Percentiles rank a stretch among this genome's conserved stretches.
These are phyloP conservation scores for Litsea cubeba DNA, from an alignment of 164 flowering plant species.

Conservation along the genomic window DNA sequence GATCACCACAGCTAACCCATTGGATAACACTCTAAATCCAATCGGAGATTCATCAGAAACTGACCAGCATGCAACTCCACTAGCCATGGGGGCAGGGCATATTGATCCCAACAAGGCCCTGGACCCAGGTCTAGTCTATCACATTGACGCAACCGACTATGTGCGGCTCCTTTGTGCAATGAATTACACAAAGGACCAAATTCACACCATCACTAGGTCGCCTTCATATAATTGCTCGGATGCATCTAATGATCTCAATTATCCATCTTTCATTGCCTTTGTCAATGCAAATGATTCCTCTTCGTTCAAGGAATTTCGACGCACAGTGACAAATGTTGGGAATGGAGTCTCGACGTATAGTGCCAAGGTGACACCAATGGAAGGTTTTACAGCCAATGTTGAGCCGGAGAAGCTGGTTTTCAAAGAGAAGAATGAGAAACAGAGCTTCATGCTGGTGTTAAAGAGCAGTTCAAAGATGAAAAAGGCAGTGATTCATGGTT, in stretches of 20 bases:
- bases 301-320: conserved; percentile 27
- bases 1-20: conserved; percentile 47
- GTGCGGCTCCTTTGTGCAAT: conserved; percentile 47
- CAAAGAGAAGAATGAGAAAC: conserved; percentile 39
- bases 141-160: conserved; percentile 34
- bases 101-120: conserved; percentile 59
- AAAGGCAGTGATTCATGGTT: conserved; percentile 32
- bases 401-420: conserved; percentile 42
- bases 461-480: conserved; percentile 26
- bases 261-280: conserved; percentile 62
- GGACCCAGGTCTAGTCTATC: conserved; percentile 64
- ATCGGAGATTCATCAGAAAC: conserved; percentile 31
- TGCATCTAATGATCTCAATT: conserved; percentile 50
- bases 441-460: conserved; percentile 31
- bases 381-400: conserved; percentile 42
- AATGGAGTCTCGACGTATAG: conserved; percentile 31
- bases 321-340: conserved; percentile 64
- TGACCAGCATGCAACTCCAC: conserved; percentile 34
- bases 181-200: conserved; percentile 42
- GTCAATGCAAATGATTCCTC: conserved; percentile 27
- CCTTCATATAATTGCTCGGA: conserved; percentile 26
- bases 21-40: conserved; percentile 35
- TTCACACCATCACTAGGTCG: conserved; percentile 34
- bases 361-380: conserved; percentile 29
- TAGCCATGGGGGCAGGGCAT: conserved; percentile 64